These are phyloP conservation scores for Peziza echinospora DNA, from an alignment of 495 filamentous ascomycete genomes.

Conservation along the genomic window DNA sequence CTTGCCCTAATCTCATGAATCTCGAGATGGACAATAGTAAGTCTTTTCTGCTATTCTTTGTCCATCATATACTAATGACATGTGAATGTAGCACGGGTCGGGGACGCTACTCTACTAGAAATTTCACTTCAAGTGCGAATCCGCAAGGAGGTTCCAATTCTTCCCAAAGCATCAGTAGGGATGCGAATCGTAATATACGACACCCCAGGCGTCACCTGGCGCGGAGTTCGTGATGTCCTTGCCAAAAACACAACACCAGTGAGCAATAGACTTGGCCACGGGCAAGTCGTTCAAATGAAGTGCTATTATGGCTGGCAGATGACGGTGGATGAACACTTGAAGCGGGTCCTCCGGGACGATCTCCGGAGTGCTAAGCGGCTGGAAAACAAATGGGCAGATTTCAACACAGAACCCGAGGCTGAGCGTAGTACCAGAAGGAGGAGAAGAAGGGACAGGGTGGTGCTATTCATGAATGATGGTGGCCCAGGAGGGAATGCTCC, in stretches of 20 bases:
- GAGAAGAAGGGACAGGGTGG: conserved; percentile 39
- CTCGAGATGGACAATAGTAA: conserved; percentile 76
- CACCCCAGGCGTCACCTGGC: conserved; percentile 78
- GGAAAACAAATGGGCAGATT: conserved; percentile 80
- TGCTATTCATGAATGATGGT: conserved; percentile 11
- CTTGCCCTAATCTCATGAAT: conserved; percentile 41
- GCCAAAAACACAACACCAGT: conserved; percentile 44
- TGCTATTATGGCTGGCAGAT: conserved; percentile 91
- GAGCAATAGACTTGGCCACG: conserved; percentile 29
- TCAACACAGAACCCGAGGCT: conserved; percentile 81
- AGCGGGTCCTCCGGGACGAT: conserved; percentile 58
- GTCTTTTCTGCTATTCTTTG: neutral
- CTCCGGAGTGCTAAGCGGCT: conserved; percentile 44
- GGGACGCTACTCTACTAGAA: conserved; percentile 41
- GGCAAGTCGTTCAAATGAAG: conserved; percentile 63
- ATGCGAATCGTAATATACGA: conserved; percentile 75
- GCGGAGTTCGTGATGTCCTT: conserved; percentile 67
- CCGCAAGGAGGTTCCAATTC: neutral
- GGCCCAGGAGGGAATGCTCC: too few relatives aligned
- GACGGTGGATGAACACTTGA: conserved; percentile 79
- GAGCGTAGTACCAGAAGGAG: conserved; percentile 44
- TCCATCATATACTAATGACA: too few relatives aligned
- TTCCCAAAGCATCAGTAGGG: conserved; percentile 23
- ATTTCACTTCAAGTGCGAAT: neutral
- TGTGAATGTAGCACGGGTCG: conserved; percentile 47